Evolutionary conservation across 148 eudicot genomes (phyloP).

Genomic region (Linanthus parryae): DNA sequence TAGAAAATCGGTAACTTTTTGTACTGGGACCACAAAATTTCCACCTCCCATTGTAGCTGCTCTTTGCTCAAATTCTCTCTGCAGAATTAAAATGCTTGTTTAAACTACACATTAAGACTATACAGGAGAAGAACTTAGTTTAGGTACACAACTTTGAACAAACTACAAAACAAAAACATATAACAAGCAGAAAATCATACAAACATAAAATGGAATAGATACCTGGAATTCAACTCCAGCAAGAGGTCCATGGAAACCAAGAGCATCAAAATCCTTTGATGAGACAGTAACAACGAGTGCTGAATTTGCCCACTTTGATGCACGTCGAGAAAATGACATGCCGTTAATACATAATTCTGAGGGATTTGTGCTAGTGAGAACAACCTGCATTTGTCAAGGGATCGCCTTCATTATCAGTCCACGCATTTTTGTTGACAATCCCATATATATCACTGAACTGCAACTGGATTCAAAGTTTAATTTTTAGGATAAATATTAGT

Average conservation of each 20-base stretch:
- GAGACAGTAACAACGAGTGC: conserved; percentile 91
- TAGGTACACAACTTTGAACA: too few relatives aligned
- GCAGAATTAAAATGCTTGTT: neutral
- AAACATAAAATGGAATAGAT: conserved; percentile 9
- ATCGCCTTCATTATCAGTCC: too few relatives aligned
- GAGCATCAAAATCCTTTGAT: conserved; percentile 68
- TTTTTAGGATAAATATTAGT: too few relatives aligned
- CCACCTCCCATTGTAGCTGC: conserved; percentile 97
- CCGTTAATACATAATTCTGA: conserved; percentile 92
- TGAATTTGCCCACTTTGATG: conserved; percentile 95
- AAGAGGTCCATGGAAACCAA: conserved; percentile 73
- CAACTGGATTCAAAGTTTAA: too few relatives aligned
- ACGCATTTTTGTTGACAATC: too few relatives aligned
- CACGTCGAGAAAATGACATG: conserved; percentile 92
- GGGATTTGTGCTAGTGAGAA: conserved; percentile 88
- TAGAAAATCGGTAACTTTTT: conserved; percentile 73
- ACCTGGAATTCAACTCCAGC: conserved; percentile 96
- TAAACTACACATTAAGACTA: neutral
- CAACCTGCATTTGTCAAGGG: too few relatives aligned
- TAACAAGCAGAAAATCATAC: neutral
- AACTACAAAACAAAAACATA: neutral
- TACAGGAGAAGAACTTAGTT: neutral
- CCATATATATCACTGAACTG: too few relatives aligned
- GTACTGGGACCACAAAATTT: conserved; percentile 89
- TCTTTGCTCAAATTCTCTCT: conserved; percentile 78